phyloP scores from a whole-genome alignment of 768 basidiomycete species.

The Tricholoma saponaceum region DNA sequence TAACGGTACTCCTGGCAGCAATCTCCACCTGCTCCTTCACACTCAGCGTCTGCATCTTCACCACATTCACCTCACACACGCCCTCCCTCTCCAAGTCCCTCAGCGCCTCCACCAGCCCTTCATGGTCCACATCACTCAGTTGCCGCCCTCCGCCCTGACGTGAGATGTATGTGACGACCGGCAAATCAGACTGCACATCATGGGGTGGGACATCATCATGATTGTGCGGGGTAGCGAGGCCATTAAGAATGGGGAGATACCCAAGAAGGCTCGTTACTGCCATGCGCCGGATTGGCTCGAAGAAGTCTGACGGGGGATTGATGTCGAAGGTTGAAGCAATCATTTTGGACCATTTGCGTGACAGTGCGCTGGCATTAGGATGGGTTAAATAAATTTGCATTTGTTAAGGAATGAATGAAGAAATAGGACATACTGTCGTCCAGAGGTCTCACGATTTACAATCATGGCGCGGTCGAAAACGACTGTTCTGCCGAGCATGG shows the following conservation, averaged over 20 bases:
- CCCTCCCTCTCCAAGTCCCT: slow-evolving; percentile 45
- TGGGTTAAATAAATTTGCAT: background rate
- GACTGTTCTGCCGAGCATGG: slow-evolving; percentile 41
- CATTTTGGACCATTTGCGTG: slow-evolving; percentile 31
- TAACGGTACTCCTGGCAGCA: slow-evolving; percentile 59
- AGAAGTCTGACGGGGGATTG: slow-evolving; percentile 24
- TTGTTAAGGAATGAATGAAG: background rate
- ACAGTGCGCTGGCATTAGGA: slow-evolving; percentile 19
- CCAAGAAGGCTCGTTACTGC: slow-evolving; percentile 29
- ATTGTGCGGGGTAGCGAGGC: slow-evolving; percentile 1
- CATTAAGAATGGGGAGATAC: slow-evolving; percentile 21
- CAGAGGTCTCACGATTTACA: slow-evolving; percentile 63
- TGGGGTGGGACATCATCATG: background rate
- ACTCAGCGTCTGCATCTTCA: slow-evolving; percentile 36
- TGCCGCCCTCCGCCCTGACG: slow-evolving; percentile 44
- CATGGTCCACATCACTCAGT: slow-evolving; percentile 41
- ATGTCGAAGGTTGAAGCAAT: slow-evolving; percentile 30
- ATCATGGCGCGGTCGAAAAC: slow-evolving; percentile 62
- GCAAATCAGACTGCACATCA: slow-evolving; percentile 14
- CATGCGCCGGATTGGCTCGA: slow-evolving; percentile 30
- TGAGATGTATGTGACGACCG: slow-evolving; percentile 55
- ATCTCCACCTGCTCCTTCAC: slow-evolving; percentile 61
- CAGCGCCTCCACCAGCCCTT: slow-evolving; percentile 41
- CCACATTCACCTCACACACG: slow-evolving; percentile 45
- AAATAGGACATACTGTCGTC: slow-evolving; percentile 30